phyloP scores from a whole-genome alignment of 2,329 filamentous ascomycete species.

The Colletotrichum plurivorum region DNA sequence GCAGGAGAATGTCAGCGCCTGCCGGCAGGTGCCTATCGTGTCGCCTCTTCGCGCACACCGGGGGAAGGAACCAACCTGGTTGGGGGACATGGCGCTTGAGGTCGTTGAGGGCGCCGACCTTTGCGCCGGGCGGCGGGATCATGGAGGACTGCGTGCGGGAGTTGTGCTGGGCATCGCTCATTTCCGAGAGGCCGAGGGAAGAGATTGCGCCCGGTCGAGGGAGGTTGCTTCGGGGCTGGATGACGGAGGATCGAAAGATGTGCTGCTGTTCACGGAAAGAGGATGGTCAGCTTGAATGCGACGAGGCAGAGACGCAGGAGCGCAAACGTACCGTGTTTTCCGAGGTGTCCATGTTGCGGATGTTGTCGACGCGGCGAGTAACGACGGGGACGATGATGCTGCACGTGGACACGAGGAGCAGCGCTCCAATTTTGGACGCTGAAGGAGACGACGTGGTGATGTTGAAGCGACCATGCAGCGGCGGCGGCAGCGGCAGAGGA shows the following conservation, averaged over 20 bases:
- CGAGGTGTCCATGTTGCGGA: conserved; percentile 52
- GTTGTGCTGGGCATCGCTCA: conserved; percentile 74
- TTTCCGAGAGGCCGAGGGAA: conserved; percentile 63
- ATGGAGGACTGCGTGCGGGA: conserved; percentile 61
- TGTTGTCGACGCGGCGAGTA: conserved; percentile 44
- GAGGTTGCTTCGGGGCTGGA: conserved; percentile 42
- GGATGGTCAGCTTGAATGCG: conserved; percentile 2
- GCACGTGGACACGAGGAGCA: conserved; percentile 55
- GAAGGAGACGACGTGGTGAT: conserved; percentile 46
- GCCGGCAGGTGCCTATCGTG: conserved; percentile 2
- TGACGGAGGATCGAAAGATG: conserved; percentile 43
- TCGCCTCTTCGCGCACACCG: not conserved
- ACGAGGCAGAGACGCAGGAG: not conserved
- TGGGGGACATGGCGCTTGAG: conserved; percentile 67
- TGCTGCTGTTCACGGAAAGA: conserved; percentile 26
- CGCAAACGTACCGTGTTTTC: conserved; percentile 52
- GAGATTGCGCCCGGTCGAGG: conserved; percentile 43
- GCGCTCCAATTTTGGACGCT: conserved; percentile 50
- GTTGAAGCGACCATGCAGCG: conserved; percentile 38
- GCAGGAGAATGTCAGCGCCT: conserved; percentile 31
- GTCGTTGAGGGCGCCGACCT: conserved; percentile 46
- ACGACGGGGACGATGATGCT: conserved; percentile 41
- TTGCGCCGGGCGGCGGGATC: conserved; percentile 53
- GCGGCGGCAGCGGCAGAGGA: not conserved
- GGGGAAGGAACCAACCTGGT: conserved; percentile 54